Evolutionary conservation across 306 rosid genomes (phyloP).

Genomic region (Geum urbanum): DNA sequence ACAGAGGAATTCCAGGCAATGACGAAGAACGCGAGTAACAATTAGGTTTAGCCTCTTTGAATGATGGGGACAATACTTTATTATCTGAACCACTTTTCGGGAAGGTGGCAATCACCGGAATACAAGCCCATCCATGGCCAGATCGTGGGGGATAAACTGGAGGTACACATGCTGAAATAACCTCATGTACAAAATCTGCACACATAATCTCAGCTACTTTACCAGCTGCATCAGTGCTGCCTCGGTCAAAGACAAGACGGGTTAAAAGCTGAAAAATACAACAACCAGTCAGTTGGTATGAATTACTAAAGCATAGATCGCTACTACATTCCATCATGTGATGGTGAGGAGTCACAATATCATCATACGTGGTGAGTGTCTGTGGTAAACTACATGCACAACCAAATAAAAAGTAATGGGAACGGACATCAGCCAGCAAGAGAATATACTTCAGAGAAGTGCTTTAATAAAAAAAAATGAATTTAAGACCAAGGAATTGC

Average conservation of each 20-base stretch:
- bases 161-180: constrained; percentile 95
- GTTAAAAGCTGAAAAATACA: constrained; percentile 75
- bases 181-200: constrained; percentile 97
- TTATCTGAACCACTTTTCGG: constrained; percentile 68
- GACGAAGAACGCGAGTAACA: constrained; percentile 62
- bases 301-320: neutral
- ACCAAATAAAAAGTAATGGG: neutral
- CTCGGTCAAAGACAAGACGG: constrained; percentile 92
- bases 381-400: neutral
- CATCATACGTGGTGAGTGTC: neutral
- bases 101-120: constrained; percentile 76
- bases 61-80: constrained; percentile 74
- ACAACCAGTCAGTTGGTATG: neutral
- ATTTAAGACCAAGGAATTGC: constrained; percentile 18
- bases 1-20: constrained; percentile 72
- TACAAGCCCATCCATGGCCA: constrained; percentile 98
- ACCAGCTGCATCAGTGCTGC: constrained; percentile 95
- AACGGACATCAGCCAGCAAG: neutral
- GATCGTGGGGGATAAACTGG: constrained; percentile 92
- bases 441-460: neutral
- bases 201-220: constrained; percentile 91
- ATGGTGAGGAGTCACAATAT: neutral
- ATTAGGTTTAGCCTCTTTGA: constrained; percentile 79
- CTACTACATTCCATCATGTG: neutral
- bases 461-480: constrained; percentile 12